Conservation (phyloP, 257 asterid species). For the Penstemon davidsonii region DNA sequence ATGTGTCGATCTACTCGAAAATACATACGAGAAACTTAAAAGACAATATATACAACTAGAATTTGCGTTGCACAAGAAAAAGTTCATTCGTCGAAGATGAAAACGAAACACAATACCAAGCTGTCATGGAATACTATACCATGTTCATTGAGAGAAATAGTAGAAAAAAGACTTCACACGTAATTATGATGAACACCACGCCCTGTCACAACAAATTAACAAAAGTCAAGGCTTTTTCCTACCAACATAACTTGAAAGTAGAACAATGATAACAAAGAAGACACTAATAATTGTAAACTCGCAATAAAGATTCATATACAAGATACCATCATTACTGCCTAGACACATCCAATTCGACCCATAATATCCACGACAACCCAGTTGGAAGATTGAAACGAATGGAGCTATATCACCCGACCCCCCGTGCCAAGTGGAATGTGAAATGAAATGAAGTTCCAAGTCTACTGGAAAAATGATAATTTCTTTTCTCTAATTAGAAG, state of each 20-base stretch:
- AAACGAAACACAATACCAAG: neutral
- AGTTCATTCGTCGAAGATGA: neutral
- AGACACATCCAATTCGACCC: too few relatives aligned
- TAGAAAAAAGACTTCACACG: neutral
- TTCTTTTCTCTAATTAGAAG: neutral
- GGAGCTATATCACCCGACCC: too few relatives aligned
- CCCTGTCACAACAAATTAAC: conserved; percentile 1
- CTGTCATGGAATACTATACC: neutral
- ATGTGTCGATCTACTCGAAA: too few relatives aligned
- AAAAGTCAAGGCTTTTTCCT: neutral
- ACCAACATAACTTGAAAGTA: neutral
- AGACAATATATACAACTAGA: neutral
- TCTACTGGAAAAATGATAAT: neutral
- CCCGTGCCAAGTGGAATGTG: neutral
- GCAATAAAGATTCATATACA: neutral
- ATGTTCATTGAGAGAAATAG: conserved; percentile 1
- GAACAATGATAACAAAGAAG: neutral
- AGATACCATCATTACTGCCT: neutral
- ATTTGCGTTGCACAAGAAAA: neutral
- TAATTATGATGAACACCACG: neutral
- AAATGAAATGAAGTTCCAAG: neutral
- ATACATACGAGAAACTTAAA: too few relatives aligned
- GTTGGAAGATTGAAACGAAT: too few relatives aligned
- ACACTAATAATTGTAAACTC: neutral
- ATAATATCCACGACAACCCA: too few relatives aligned